Evolutionary conservation across 2,329 filamentous ascomycete species (phyloP).

Genomic region (Aureobasidium sp.): DNA sequence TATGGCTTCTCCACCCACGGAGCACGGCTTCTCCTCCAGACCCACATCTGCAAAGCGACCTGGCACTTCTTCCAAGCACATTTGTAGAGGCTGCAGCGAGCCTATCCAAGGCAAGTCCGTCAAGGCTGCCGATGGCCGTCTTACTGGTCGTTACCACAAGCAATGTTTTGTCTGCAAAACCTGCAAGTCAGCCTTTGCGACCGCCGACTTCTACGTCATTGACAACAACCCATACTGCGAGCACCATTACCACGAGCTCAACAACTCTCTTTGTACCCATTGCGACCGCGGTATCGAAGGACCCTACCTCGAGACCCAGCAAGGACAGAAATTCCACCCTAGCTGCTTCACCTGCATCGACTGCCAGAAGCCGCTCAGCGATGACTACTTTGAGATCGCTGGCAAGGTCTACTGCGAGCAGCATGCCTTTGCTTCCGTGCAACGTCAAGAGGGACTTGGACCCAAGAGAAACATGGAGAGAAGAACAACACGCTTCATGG

Average conservation of each 20-base stretch:
- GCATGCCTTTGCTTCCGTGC: conserved; percentile 53
- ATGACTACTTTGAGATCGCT: conserved; percentile 86
- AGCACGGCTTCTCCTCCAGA: not conserved
- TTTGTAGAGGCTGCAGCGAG: conserved; percentile 73
- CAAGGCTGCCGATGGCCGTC: conserved; percentile 81
- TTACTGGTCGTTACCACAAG: conserved; percentile 92
- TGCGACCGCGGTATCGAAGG: conserved; percentile 88
- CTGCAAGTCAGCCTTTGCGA: conserved; percentile 72
- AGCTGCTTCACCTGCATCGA: conserved; percentile 77
- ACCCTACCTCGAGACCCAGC: conserved; percentile 79
- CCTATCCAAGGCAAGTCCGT: conserved; percentile 84
- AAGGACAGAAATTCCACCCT: conserved; percentile 71
- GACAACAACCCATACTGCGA: conserved; percentile 83
- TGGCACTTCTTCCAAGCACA: conserved; percentile 28
- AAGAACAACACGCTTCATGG: conserved; percentile 27
- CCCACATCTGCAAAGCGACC: not conserved
- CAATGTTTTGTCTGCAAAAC: conserved; percentile 86
- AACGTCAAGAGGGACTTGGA: not conserved
- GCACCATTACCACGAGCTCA: conserved; percentile 84
- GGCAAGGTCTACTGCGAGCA: conserved; percentile 77
- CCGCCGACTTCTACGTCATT: conserved; percentile 86
- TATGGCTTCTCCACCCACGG: not conserved
- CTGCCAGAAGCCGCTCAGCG: conserved; percentile 63
- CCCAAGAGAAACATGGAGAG: conserved; percentile 18
- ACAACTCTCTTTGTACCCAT: conserved; percentile 71